These are phyloP conservation scores for Lodderomyces metapsilosis DNA, from an alignment of 1,139 yeast species.

Conservation along the genomic window DNA sequence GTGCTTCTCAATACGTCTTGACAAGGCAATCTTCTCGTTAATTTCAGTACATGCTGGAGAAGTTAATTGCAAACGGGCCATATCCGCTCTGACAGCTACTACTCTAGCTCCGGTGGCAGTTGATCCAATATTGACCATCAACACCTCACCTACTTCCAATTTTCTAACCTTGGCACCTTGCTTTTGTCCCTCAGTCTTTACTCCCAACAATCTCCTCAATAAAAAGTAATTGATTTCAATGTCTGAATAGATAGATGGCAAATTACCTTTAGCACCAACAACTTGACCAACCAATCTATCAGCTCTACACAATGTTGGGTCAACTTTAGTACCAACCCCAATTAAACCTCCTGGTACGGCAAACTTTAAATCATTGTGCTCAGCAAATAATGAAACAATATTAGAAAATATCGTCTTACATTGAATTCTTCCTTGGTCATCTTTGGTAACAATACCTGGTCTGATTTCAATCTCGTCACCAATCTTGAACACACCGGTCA, in stretches of 20 bases:
- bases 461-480: slow-evolving; percentile 99
- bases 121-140: slow-evolving; percentile 99
- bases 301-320: slow-evolving; percentile 98
- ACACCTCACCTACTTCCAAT: slow-evolving; percentile 89
- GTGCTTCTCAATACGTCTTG: slow-evolving; percentile 99
- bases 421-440: slow-evolving; percentile 87
- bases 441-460: slow-evolving; percentile 98
- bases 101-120: slow-evolving; percentile 99
- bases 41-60: slow-evolving; percentile 99
- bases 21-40: slow-evolving; percentile 96
- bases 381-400: slow-evolving; percentile 93
- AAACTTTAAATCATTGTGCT: slow-evolving; percentile 93
- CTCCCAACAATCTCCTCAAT: slow-evolving; percentile 95
- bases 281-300: slow-evolving; percentile 99
- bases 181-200: slow-evolving; percentile 96
- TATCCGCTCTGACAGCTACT: slow-evolving; percentile 96
- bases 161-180: slow-evolving; percentile 93
- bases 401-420: slow-evolving; percentile 95
- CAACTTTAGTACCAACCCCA: slow-evolving; percentile 99
- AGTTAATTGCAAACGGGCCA: slow-evolving; percentile 96
- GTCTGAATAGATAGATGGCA: slow-evolving; percentile 95
- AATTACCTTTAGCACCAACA: slow-evolving; percentile 93
- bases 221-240: slow-evolving; percentile 96
- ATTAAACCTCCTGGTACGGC: slow-evolving; percentile 99
- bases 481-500: slow-evolving; percentile 93